These are phyloP conservation scores for Gillenia trifoliata DNA, from an alignment of 306 rosid species.

Conservation along the genomic window DNA sequence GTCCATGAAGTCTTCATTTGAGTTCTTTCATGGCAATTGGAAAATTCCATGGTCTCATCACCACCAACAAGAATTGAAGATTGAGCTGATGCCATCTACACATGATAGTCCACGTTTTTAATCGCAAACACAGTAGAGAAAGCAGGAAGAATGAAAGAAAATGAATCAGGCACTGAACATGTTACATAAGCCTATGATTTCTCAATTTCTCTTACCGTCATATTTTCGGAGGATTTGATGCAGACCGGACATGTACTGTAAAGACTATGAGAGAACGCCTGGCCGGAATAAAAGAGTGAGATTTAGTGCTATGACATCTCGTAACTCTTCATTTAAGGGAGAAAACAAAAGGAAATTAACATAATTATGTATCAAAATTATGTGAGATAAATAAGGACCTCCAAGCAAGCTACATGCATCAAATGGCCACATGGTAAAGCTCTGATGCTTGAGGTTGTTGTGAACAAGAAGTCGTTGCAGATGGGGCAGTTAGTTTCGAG, in stretches of 20 bases:
- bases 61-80: conserved; percentile 1
- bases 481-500: conserved; percentile 87
- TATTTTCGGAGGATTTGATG: conserved; percentile 73
- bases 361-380: neutral
- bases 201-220: conserved; percentile 53
- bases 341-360: neutral
- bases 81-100: conserved; percentile 6
- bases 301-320: conserved; percentile 3
- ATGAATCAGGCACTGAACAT: neutral
- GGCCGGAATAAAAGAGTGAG: conserved; percentile 21
- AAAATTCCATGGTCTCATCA: neutral
- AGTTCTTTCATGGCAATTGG: neutral
- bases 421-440: conserved; percentile 91
- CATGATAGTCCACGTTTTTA: neutral
- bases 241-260: conserved; percentile 66
- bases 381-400: conserved; percentile 41
- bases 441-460: conserved; percentile 80
- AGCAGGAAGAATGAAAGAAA: neutral
- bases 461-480: conserved; percentile 73
- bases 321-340: neutral
- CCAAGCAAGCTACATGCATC: conserved; percentile 84
- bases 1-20: conserved; percentile 3
- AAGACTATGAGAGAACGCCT: conserved; percentile 74
- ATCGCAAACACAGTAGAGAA: neutral
- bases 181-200: neutral